Evolutionary conservation across 805 yeast species (phyloP).

Genomic region (Cyberlindnera mississippiensis): DNA sequence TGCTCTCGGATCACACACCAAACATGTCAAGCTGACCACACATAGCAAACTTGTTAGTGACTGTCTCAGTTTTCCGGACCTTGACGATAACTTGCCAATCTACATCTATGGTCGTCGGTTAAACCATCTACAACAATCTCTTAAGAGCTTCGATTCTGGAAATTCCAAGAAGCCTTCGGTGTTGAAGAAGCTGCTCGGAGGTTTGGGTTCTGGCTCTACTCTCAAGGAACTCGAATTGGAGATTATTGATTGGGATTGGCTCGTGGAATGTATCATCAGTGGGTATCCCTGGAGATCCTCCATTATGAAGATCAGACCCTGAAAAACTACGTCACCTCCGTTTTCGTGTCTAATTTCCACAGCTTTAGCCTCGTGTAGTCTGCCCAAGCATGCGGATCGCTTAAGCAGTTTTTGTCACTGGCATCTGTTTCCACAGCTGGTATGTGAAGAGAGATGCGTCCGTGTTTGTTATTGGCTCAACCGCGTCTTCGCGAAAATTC

Average conservation of each 20-base stretch:
- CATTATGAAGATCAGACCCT: not conserved
- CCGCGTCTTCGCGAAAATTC: no score
- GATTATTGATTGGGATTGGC: constrained; percentile 61
- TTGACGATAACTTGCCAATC: not conserved
- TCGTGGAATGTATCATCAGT: constrained; percentile 55
- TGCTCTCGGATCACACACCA: constrained; percentile 40
- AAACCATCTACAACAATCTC: constrained; percentile 1
- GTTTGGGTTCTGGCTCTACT: no score
- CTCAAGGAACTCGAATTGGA: constrained; percentile 10
- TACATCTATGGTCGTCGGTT: constrained; percentile 11
- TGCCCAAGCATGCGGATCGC: no score
- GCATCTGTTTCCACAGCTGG: no score
- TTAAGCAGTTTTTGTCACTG: no score
- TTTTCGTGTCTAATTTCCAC: no score
- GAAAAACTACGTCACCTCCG: no score
- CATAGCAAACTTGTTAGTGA: constrained; percentile 8
- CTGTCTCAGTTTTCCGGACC: constrained; percentile 3
- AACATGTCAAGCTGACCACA: constrained; percentile 6
- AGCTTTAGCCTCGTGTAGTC: no score
- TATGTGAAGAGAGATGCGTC: no score
- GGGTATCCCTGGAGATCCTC: constrained; percentile 25
- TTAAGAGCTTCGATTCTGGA: constrained; percentile 5
- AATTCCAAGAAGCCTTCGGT: constrained; percentile 5
- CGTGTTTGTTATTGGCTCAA: no score
- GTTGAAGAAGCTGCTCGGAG: not conserved